Base-by-base conservation (phyloP, 2,329 filamentous ascomycete genomes). In the Penicillium sp. region DNA sequence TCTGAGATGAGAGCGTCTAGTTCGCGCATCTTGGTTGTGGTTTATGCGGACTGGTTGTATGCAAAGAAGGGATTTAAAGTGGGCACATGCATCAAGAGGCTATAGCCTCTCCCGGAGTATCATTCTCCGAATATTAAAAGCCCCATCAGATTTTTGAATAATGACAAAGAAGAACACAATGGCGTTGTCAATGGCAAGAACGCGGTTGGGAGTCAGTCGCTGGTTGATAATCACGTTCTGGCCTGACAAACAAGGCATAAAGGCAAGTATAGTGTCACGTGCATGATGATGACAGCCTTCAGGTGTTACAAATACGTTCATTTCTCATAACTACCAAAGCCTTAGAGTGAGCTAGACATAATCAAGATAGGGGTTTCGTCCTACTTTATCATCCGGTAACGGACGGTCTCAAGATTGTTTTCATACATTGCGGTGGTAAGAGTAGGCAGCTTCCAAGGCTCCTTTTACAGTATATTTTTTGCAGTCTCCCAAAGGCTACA, bases 1-100 rank as follows among this genome's bases (percentile, higher is more conserved):
- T 79, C 75, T 4, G 66, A 69, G 31, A 85, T 72, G 7, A 82
- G 66, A 20, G 80, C 69, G 53, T 83, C 79, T 41, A 76, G 57
- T 64, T 80, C 78, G 37, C 67, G 69, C 72, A 77, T 76, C 2
- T 57, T 71, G 61, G 47, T 25, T n/a, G 45, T 45, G 8, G 29
- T 20, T 54, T 43, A 27, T 26, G 27, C 14, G 11, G 18, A 11
- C 27, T 20, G 25, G 26, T 18, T 29, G 22, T 15, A 23, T 35
- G 40, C 25, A 51, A 43, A 41, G 20, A 26, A 23, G 15, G 40
- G 15, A 6, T 22, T 50, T 2, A 25, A 23, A 42, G 31, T 37
- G 8, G 25, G n/a, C 25, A 22, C 14, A 41, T 31, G 25, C 15
- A 42, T 33, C 48, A 20, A 25, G 37, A 42, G 29, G 43, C 43